Percentiles rank a stretch among this genome's conserved stretches.
phyloP scores from a whole-genome alignment of 139 green algal species.

The Klebsormidium nitens region DNA sequence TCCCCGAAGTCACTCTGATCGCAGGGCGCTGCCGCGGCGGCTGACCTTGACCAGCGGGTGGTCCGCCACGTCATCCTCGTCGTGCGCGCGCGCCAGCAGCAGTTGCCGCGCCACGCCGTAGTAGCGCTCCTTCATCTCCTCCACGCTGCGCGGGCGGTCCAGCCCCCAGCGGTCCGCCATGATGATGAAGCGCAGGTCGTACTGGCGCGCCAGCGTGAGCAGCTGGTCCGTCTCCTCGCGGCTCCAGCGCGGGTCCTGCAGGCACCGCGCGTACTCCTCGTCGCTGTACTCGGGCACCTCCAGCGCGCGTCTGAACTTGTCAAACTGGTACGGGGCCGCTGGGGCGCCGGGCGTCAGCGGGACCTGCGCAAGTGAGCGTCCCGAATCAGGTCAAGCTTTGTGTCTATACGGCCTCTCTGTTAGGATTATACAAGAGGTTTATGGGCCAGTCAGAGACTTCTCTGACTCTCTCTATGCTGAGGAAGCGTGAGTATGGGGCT shows the following conservation, averaged over 20 bases:
- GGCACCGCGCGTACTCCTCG: slow-evolving; percentile 21
- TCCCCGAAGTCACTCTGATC: no score
- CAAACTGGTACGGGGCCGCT: no score
- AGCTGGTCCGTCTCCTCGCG: slow-evolving; percentile 34
- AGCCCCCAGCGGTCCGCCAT: slow-evolving; percentile 19
- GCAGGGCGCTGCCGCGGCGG: no score
- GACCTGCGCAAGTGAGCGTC: no score
- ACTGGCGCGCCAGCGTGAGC: slow-evolving; percentile 18
- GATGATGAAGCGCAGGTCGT: slow-evolving; percentile 34
- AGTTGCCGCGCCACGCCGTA: slow-evolving; percentile 28
- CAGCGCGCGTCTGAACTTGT: slow-evolving; percentile 37
- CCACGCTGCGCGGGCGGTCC: slow-evolving; percentile 15
- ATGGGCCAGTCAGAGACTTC: no score
- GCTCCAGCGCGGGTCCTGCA: slow-evolving; percentile 23
- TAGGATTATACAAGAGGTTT: no score
- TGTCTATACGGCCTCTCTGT: no score
- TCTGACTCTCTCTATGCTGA: no score
- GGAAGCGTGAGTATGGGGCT: no score
- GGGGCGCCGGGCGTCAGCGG: no score
- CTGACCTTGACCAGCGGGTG: slow-evolving; percentile 32
- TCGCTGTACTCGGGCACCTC: slow-evolving; percentile 26
- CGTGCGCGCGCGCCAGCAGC: slow-evolving; percentile 5
- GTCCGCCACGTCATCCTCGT: slow-evolving; percentile 11
- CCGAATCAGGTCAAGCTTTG: no score
- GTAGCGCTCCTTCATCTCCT: slow-evolving; percentile 35